A percentile compares a stretch with the other conserved stretches of the same genome.
Evolutionary conservation across 257 asterid genomes (phyloP).

Genomic region (Forsythia suspensa): DNA sequence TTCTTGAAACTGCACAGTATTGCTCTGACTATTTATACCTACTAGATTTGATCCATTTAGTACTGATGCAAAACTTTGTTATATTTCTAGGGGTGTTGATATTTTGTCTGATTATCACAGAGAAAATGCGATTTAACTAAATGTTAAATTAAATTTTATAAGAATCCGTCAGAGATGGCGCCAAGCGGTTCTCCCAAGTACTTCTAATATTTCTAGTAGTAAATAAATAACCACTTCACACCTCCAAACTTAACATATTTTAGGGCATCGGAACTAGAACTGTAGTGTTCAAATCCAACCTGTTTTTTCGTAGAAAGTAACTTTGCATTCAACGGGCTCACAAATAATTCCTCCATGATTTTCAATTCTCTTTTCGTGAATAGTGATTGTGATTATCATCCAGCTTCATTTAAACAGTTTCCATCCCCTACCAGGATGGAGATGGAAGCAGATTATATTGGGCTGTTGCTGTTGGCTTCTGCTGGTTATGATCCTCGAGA

Average conservation of each 20-base stretch:
- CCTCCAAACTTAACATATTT: not conserved
- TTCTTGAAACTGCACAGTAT: not conserved
- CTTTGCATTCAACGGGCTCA: no score
- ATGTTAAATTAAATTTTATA: not conserved
- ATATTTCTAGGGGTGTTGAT: not conserved
- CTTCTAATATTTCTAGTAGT: not conserved
- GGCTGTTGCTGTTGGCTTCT: conserved; percentile 70
- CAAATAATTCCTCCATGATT: no score
- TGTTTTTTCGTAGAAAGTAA: no score
- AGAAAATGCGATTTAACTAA: not conserved
- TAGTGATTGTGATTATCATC: no score
- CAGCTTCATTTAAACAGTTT: no score
- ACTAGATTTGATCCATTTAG: not conserved
- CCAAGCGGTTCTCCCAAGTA: not conserved
- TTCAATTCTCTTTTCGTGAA: no score
- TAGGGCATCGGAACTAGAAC: not conserved
- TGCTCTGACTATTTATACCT: not conserved
- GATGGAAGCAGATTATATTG: conserved; percentile 94
- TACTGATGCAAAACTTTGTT: not conserved
- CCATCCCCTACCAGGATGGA: conserved; percentile 49
- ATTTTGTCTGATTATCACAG: not conserved
- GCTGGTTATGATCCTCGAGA: conserved; percentile 87
- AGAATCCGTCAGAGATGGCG: not conserved
- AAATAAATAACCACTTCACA: not conserved
- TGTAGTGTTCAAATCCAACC: not conserved